Evolutionary conservation across 805 yeast genomes (phyloP), one percentile per base, ranked within the genome.

Genomic region (Schizosaccharomyces octosporus): DNA sequence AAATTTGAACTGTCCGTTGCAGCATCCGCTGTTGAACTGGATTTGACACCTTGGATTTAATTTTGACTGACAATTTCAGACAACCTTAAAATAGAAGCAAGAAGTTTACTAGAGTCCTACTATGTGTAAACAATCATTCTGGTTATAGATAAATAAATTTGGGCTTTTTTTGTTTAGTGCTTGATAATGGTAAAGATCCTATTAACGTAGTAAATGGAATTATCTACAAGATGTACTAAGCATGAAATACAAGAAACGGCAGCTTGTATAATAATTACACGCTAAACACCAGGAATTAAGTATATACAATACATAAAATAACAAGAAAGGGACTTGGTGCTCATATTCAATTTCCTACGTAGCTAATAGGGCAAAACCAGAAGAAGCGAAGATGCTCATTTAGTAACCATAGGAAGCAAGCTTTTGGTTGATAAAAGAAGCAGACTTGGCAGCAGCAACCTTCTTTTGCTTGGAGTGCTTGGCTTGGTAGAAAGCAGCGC

Each of bases 401-500:
- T 90, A 93, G 85, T 93, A 93, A 80, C 99, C 99, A 72, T 93
- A 79, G 74, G 94, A 78, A 76, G 97, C 95, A 76, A 93, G 86
- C 81, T 89, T 81, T 80, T 87, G 79, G 72, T 95, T 83, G 74
- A 81, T 95, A 73, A 87, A 94, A 75, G 93, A 90, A 76, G 85
- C 83, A 68, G 93, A 75, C 75, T 80, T 78, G 73, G 95, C 97
- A 74, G 89, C 82, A 69, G 79, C 78, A 71, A 85, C 79, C 84
- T 90, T 90, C 86, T 87, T 87, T 77, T 84, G 79, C 74, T 87
- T 85, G 77, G 97, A 95, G 76, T 79, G 81, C 95, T 90, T 93
- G 85, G 87, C 88, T 73, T 95, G 94, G 84, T 88, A 87, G 86
- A 87, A 93, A 79, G 95, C 98, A 75, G 95, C 95, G 72, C 95